Percentiles rank a stretch among this genome's conserved stretches.
Conservation (phyloP, 2,329 filamentous ascomycete genomes). For the Phialophora macrospora region DNA sequence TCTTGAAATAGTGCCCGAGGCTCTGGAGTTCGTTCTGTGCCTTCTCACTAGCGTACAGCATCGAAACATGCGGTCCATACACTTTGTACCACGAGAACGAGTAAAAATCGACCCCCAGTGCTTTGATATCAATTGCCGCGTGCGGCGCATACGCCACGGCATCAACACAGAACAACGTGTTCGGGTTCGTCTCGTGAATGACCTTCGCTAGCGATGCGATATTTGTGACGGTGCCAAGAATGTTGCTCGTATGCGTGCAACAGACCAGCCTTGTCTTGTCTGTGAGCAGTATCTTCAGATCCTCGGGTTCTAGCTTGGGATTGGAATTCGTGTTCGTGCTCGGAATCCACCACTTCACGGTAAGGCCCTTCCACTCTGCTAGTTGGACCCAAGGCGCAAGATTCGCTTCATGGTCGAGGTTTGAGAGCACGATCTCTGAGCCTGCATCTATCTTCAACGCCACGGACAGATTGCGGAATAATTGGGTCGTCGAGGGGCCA, state of each 20-base stretch:
- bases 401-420: constrained; percentile 78
- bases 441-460: constrained; percentile 59
- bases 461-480: constrained; percentile 72
- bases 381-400: constrained; percentile 74
- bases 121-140: constrained; percentile 69
- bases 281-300: constrained; percentile 64
- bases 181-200: constrained; percentile 51
- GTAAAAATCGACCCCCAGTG: constrained; percentile 74
- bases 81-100: constrained; percentile 84
- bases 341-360: constrained; percentile 72
- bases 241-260: constrained; percentile 75
- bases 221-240: constrained; percentile 70
- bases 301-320: constrained; percentile 63
- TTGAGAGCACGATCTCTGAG: constrained; percentile 72
- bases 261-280: constrained; percentile 69
- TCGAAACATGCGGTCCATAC: constrained; percentile 75
- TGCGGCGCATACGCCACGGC: constrained; percentile 79
- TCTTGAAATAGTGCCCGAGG: constrained; percentile 72
- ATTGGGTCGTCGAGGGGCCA: constrained; percentile 74
- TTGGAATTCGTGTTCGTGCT: constrained; percentile 59
- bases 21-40: constrained; percentile 63
- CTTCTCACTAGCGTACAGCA: constrained; percentile 67
- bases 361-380: constrained; percentile 64
- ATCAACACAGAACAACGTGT: constrained; percentile 72
- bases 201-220: constrained; percentile 45